A percentile compares a stretch with the other conserved stretches of the same genome.
Evolutionary conservation across 805 yeast species (phyloP).

Genomic region (Danielozyma ontarioensis): DNA sequence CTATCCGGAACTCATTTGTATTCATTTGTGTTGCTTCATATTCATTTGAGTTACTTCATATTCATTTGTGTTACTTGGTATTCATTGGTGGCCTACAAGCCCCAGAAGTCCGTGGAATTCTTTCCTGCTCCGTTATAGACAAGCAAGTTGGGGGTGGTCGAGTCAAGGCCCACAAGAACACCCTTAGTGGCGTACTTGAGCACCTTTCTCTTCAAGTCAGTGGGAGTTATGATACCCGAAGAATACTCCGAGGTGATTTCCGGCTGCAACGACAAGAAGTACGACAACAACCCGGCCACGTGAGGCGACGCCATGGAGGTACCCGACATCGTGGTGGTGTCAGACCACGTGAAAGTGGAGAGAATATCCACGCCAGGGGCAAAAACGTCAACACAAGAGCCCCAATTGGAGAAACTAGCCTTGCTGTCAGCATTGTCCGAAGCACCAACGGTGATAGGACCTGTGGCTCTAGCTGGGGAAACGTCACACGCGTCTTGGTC

Average conservation of each 20-base stretch:
- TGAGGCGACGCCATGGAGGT: conserved; percentile 81
- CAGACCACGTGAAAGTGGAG: conserved; percentile 18
- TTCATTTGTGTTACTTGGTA: too few species aligned
- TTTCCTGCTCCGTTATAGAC: conserved; percentile 28
- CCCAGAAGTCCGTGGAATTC: conserved; percentile 10
- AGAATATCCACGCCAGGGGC: conserved; percentile 63
- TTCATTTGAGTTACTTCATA: too few species aligned
- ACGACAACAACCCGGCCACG: conserved; percentile 62
- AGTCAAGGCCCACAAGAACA: conserved; percentile 42
- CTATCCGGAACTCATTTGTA: too few species aligned
- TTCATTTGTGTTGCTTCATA: too few species aligned
- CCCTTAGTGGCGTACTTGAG: conserved; percentile 43
- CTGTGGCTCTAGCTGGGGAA: conserved; percentile 79
- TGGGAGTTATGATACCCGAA: conserved; percentile 43
- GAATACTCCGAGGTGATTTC: conserved; percentile 11
- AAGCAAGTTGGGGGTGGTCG: conserved; percentile 58
- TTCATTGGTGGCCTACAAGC: too few species aligned
- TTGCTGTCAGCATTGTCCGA: conserved; percentile 71
- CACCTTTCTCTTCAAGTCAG: conserved; percentile 37
- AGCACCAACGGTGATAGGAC: conserved; percentile 82
- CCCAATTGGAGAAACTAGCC: conserved; percentile 88
- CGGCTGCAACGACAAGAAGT: conserved; percentile 32
- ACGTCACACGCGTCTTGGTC: conserved; percentile 71
- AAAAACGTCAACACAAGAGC: conserved; percentile 81
- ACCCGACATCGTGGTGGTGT: conserved; percentile 45